These are phyloP conservation scores for Russula vinacea DNA, from an alignment of 768 basidiomycete species.

Conservation along the genomic window DNA sequence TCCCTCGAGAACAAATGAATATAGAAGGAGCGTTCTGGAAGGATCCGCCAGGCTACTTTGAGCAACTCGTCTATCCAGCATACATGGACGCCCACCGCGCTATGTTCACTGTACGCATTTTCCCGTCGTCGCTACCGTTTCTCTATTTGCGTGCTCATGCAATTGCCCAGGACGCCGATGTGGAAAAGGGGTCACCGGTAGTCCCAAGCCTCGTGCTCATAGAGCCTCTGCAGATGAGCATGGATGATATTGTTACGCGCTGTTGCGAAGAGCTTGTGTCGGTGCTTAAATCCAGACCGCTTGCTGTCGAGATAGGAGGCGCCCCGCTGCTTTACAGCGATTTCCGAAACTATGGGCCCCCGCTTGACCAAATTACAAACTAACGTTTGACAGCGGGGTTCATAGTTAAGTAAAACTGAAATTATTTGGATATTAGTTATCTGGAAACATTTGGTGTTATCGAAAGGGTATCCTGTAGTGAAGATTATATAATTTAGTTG, in stretches of 20 bases:
- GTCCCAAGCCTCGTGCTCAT: conserved; percentile 56
- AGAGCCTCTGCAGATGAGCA: conserved; percentile 52
- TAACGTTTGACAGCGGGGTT: no score
- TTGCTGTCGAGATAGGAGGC: neutral
- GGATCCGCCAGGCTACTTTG: conserved; percentile 88
- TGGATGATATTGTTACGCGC: conserved; percentile 58
- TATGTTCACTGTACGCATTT: conserved; percentile 51
- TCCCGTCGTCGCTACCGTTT: no score
- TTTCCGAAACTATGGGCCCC: no score
- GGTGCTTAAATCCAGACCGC: conserved; percentile 15
- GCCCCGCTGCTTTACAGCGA: neutral
- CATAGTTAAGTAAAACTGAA: no score
- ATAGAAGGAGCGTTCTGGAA: conserved; percentile 88
- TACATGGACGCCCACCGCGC: conserved; percentile 77
- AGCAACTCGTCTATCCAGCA: conserved; percentile 91
- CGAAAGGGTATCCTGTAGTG: no score
- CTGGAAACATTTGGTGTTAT: no score
- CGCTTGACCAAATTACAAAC: no score
- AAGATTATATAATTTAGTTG: no score
- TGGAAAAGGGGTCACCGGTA: conserved; percentile 62
- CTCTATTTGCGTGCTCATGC: neutral
- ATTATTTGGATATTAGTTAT: no score
- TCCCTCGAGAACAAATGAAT: conserved; percentile 67
- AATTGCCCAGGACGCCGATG: conserved; percentile 50
- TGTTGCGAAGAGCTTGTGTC: conserved; percentile 49